Conservation (phyloP, 768 basidiomycete genomes). For the Hygrocybe coccinea region DNA sequence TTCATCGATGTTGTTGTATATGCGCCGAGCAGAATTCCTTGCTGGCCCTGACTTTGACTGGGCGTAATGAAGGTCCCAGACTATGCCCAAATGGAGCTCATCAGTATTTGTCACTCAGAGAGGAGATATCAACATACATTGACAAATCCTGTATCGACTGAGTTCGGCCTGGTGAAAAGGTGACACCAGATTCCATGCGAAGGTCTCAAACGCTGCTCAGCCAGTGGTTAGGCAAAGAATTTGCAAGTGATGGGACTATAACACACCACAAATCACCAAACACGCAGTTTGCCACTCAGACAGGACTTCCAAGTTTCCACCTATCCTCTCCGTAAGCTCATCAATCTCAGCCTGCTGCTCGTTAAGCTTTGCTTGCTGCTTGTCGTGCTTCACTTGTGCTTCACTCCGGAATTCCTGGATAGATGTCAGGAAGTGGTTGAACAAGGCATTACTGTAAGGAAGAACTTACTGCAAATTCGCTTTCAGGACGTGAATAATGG, state of each 20-base stretch:
- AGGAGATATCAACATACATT: not conserved
- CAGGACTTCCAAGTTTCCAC: not conserved
- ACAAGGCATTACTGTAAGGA: not conserved
- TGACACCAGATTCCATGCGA: not conserved
- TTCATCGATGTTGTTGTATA: not conserved
- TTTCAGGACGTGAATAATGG: slow-evolving; percentile 1
- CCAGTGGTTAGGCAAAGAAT: not conserved
- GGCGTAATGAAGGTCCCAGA: not conserved
- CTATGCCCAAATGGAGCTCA: not conserved
- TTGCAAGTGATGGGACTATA: not conserved
- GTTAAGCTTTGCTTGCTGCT: not conserved
- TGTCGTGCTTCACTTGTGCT: not conserved
- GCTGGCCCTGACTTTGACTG: not conserved
- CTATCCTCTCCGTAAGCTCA: not conserved
- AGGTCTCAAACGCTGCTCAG: not conserved
- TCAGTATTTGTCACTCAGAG: not conserved
- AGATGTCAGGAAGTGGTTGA: not conserved
- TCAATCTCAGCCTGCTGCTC: not conserved
- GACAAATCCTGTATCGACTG: not conserved
- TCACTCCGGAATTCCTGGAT: not conserved
- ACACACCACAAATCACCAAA: not conserved
- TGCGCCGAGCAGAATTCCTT: not conserved
- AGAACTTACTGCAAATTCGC: not conserved
- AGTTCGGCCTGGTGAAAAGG: not conserved
- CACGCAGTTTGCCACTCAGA: not conserved